Conservation (phyloP, 306 rosid genomes). For the Quercus aquifolioides region DNA sequence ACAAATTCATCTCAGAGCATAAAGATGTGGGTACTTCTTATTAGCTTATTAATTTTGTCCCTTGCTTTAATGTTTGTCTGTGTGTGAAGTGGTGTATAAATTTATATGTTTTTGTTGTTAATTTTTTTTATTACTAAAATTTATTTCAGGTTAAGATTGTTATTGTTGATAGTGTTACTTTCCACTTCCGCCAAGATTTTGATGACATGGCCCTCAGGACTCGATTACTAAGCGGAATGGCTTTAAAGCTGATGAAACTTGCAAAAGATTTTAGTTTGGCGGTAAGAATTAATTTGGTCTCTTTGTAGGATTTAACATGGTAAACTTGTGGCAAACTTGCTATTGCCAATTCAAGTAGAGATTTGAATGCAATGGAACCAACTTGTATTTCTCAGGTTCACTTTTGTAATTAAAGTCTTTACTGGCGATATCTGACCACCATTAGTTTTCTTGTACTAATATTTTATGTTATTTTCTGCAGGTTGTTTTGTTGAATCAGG, state of each 20-base stretch:
- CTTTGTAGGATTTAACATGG: background rate
- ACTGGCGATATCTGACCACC: background rate
- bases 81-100: background rate
- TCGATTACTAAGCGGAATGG: slow-evolving; percentile 80
- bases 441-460: background rate
- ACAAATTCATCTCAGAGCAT: slow-evolving; percentile 78
- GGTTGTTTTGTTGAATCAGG: slow-evolving; percentile 95
- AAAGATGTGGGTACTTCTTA: slow-evolving; percentile 29
- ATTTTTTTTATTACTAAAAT: background rate
- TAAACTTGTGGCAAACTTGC: background rate
- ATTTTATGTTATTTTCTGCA: slow-evolving; percentile 22
- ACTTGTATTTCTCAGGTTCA: background rate
- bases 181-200: slow-evolving; percentile 94
- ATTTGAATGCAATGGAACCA: background rate
- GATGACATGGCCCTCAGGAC: slow-evolving; percentile 87
- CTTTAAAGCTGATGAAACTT: slow-evolving; percentile 88
- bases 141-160: slow-evolving; percentile 70
- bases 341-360: background rate
- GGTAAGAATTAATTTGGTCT: slow-evolving; percentile 49
- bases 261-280: slow-evolving; percentile 60
- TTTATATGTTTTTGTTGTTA: background rate
- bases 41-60: background rate
- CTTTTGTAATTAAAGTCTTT: background rate
- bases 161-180: slow-evolving; percentile 85
- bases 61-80: background rate